Percentiles rank a stretch among this genome's conserved stretches.
Conservation (phyloP, 2,329 filamentous ascomycete species). For the Fusarium virguliforme region DNA sequence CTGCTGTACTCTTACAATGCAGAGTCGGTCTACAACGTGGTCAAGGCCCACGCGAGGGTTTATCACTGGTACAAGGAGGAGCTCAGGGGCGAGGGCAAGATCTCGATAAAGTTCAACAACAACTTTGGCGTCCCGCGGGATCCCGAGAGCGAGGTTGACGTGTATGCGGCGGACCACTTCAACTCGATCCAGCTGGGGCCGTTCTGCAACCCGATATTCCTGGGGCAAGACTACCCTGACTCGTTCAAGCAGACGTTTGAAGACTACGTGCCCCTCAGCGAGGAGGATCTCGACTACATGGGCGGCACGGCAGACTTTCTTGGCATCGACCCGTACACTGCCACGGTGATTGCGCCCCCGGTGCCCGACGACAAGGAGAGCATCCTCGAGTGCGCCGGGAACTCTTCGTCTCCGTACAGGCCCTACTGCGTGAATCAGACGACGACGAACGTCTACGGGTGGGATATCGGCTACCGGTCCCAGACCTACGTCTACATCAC, state of each 20-base stretch:
- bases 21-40: conserved; percentile 58
- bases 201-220: conserved; percentile 69
- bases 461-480: conserved; percentile 72
- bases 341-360: conserved; percentile 67
- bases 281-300: conserved; percentile 65
- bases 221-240: conserved; percentile 67
- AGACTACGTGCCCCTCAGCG: conserved; percentile 64
- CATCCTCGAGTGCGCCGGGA: conserved; percentile 64
- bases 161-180: conserved; percentile 64
- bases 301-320: conserved; percentile 69
- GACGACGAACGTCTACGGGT: conserved; percentile 65
- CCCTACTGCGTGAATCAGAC: conserved; percentile 70
- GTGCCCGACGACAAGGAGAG: conserved; percentile 55
- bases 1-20: conserved; percentile 60
- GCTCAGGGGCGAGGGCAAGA: conserved; percentile 65
- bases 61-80: conserved; percentile 71
- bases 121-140: conserved; percentile 68
- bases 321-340: conserved; percentile 72
- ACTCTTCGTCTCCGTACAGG: conserved; percentile 62
- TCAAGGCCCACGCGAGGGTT: conserved; percentile 66
- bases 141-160: conserved; percentile 58
- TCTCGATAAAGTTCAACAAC: conserved; percentile 66
- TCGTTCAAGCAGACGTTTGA: conserved; percentile 62
- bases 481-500: conserved; percentile 72
- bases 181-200: conserved; percentile 65